Conservation (phyloP, 495 filamentous ascomycete genomes). For the Astrothelium macrocarpum region DNA sequence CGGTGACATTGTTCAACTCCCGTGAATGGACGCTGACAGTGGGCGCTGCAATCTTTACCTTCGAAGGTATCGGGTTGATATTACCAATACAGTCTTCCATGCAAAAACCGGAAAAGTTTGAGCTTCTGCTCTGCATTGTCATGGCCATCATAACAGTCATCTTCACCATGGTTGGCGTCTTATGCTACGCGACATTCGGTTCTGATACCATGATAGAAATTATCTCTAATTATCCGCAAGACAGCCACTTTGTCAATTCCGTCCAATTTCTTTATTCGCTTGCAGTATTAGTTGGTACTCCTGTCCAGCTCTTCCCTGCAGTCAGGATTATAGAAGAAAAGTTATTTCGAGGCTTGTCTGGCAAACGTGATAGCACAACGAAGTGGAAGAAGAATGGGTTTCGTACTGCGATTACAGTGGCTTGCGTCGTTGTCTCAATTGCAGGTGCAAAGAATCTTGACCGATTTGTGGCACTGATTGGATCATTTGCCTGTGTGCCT, state of each 20-base stretch:
- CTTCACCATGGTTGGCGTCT: constrained; percentile 81
- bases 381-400: constrained; percentile 99
- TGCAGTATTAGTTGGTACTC: constrained; percentile 87
- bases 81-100: constrained; percentile 98
- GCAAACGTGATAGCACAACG: constrained; percentile 90
- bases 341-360: constrained; percentile 62
- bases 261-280: constrained; percentile 94
- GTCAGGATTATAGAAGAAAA: constrained; percentile 71
- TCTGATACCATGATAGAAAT: constrained; percentile 92
- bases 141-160: constrained; percentile 91
- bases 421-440: constrained; percentile 84
- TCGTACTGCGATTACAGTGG: constrained; percentile 79
- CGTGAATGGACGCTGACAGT: constrained; percentile 93
- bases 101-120: constrained; percentile 79
- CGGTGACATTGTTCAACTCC: constrained; percentile 79
- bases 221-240: constrained; percentile 90
- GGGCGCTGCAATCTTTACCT: constrained; percentile 97
- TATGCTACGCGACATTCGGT: constrained; percentile 94
- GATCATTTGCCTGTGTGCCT: constrained; percentile 95
- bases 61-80: constrained; percentile 95
- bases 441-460: constrained; percentile 85
- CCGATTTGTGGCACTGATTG: constrained; percentile 92
- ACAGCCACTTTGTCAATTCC: constrained; percentile 87
- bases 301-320: constrained; percentile 91
- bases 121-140: constrained; percentile 69